Percentiles rank a stretch among this genome's conserved stretches.
phyloP scores from a whole-genome alignment of 768 basidiomycete genomes.

The Pleurotus pulmonarius region DNA sequence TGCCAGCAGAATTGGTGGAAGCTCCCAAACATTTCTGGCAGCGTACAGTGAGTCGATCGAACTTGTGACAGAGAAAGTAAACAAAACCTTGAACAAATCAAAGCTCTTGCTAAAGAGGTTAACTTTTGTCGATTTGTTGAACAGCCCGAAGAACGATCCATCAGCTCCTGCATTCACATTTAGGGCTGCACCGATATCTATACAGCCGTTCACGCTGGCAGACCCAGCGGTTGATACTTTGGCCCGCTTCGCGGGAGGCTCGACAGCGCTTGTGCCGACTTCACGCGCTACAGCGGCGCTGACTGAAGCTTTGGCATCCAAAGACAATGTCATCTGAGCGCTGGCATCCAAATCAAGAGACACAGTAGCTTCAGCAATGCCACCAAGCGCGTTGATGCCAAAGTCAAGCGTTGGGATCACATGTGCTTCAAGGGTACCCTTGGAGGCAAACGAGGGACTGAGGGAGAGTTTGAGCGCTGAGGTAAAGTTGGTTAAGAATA shows the following conservation, averaged over 20 bases:
- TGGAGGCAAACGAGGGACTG: constrained; percentile 22
- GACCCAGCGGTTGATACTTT: neutral
- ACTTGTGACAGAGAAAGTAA: neutral
- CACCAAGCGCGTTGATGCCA: constrained; percentile 25
- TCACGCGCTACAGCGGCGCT: neutral
- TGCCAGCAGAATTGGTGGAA: neutral
- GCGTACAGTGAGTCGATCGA: neutral
- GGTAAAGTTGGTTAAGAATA: neutral
- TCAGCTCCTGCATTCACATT: constrained; percentile 36
- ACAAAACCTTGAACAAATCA: constrained; percentile 31
- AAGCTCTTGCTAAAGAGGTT: constrained; percentile 33
- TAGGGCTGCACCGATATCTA: constrained; percentile 29
- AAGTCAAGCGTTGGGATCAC: constrained; percentile 33
- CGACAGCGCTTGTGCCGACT: too few relatives aligned
- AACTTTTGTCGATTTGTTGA: constrained; percentile 27
- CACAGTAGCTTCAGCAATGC: constrained; percentile 23
- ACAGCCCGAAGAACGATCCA: constrained; percentile 36
- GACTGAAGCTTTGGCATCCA: constrained; percentile 1
- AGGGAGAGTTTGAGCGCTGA: constrained; percentile 25
- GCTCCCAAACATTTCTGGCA: constrained; percentile 1
- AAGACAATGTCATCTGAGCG: constrained; percentile 6
- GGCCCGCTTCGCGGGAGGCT: neutral
- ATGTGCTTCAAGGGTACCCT: constrained; percentile 27
- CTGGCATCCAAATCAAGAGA: constrained; percentile 24
- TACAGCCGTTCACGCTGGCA: constrained; percentile 25